Evolutionary conservation across 805 yeast genomes (phyloP).

Genomic region (Candida chilensis): DNA sequence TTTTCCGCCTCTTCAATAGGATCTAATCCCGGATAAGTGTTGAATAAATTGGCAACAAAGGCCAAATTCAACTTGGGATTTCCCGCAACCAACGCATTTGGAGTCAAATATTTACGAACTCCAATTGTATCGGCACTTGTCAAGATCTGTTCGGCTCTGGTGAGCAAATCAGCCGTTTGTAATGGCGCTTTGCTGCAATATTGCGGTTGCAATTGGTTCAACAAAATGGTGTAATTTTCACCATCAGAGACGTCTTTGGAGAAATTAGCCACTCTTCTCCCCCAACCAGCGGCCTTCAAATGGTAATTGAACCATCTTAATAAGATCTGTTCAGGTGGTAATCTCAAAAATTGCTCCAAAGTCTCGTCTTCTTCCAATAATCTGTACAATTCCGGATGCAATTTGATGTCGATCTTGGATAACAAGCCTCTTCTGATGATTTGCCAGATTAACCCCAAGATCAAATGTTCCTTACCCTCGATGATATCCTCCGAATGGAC

Average conservation of each 20-base stretch:
- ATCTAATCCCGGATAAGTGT: constrained; percentile 93
- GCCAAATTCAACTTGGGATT: constrained; percentile 95
- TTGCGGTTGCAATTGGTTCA: constrained; percentile 83
- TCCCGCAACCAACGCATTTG: constrained; percentile 88
- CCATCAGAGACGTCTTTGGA: constrained; percentile 87
- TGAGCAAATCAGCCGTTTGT: constrained; percentile 61
- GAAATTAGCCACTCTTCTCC: constrained; percentile 79
- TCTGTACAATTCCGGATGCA: constrained; percentile 94
- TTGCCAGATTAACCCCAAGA: constrained; percentile 93
- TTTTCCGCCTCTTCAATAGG: constrained; percentile 88
- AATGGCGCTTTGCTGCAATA: constrained; percentile 77
- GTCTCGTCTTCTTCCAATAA: constrained; percentile 94
- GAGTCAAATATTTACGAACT: constrained; percentile 91
- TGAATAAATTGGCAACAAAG: constrained; percentile 94
- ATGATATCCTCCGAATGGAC: constrained; percentile 94
- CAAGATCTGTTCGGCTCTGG: constrained; percentile 84
- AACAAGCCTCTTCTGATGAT: constrained; percentile 93
- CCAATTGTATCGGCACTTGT: constrained; percentile 83
- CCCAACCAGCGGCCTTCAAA: constrained; percentile 85
- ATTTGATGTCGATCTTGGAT: constrained; percentile 89
- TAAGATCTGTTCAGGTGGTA: constrained; percentile 96
- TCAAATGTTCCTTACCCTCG: constrained; percentile 89
- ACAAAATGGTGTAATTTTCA: constrained; percentile 85
- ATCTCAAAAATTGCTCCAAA: constrained; percentile 88
- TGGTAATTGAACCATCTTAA: constrained; percentile 97